These are phyloP conservation scores for Clarireedia sp. DNA, from an alignment of 2,329 filamentous ascomycete species.

Conservation along the genomic window DNA sequence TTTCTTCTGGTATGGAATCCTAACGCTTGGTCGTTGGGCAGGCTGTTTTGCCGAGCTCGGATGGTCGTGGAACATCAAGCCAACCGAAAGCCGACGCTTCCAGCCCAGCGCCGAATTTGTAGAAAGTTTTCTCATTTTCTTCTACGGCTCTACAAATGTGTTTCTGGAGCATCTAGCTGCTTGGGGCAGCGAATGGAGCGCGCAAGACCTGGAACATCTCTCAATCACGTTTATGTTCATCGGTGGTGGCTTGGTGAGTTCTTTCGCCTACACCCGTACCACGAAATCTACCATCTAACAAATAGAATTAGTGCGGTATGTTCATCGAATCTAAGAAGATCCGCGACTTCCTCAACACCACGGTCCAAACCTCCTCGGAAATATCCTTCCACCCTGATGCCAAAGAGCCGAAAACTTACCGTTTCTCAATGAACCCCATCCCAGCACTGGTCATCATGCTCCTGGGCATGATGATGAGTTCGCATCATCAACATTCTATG, in stretches of 20 bases:
- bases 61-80: slow-evolving; percentile 91
- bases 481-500: slow-evolving; percentile 68
- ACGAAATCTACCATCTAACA: background rate
- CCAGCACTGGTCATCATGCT: slow-evolving; percentile 80
- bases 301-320: slow-evolving; percentile 62
- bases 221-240: slow-evolving; percentile 93
- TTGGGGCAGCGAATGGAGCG: slow-evolving; percentile 62
- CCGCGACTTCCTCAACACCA: slow-evolving; percentile 56
- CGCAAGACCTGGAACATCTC: slow-evolving; percentile 81
- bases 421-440: slow-evolving; percentile 77
- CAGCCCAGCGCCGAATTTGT: slow-evolving; percentile 80
- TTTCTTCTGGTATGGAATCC: slow-evolving; percentile 86
- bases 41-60: slow-evolving; percentile 85
- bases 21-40: slow-evolving; percentile 83
- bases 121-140: slow-evolving; percentile 82
- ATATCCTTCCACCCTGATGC: slow-evolving; percentile 35
- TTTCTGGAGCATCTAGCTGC: slow-evolving; percentile 82
- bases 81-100: slow-evolving; percentile 34
- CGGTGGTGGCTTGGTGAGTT: slow-evolving; percentile 73
- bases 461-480: slow-evolving; percentile 90
- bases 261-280: slow-evolving; percentile 12
- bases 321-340: slow-evolving; percentile 69
- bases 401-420: slow-evolving; percentile 56
- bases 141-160: slow-evolving; percentile 83
- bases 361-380: slow-evolving; percentile 15